Percentiles rank a stretch among this genome's conserved stretches.
These are phyloP conservation scores for Phytophthora pinifolia DNA, from an alignment of 352 stramenopile species.

Conservation along the genomic window DNA sequence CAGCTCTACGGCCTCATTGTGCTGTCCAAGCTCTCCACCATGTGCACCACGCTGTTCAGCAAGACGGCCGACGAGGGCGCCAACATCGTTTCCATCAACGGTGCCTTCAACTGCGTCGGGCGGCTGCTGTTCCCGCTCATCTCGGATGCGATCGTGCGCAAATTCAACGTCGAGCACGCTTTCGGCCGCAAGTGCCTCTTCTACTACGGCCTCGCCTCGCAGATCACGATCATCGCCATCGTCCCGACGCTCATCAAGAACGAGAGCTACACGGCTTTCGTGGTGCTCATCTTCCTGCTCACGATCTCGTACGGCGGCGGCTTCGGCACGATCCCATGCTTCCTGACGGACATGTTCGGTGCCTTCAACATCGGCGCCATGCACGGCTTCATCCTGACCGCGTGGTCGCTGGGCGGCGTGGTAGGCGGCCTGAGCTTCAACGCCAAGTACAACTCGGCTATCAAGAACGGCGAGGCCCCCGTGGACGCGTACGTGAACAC, in stretches of 20 bases:
- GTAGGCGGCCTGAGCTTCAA: constrained; percentile 76
- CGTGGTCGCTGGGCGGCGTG: constrained; percentile 73
- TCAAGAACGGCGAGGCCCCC: constrained; percentile 35
- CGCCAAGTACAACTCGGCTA: constrained; percentile 41
- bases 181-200: constrained; percentile 61
- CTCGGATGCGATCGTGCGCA: constrained; percentile 45
- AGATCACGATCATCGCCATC: constrained; percentile 66
- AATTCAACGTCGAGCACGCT: constrained; percentile 48
- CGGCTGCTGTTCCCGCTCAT: constrained; percentile 49
- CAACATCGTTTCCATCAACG: constrained; percentile 65
- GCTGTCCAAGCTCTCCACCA: constrained; percentile 60
- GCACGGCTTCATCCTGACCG: constrained; percentile 77
- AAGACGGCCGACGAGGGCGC: constrained; percentile 39
- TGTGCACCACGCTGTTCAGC: constrained; percentile 30
- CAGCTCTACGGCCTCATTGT: constrained; percentile 70
- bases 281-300: constrained; percentile 60
- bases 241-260: constrained; percentile 60
- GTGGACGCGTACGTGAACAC: constrained; percentile 67
- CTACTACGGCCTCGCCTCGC: constrained; percentile 57
- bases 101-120: constrained; percentile 58
- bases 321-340: constrained; percentile 74
- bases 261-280: constrained; percentile 57
- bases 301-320: constrained; percentile 72
- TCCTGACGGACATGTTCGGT: constrained; percentile 86
- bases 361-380: constrained; percentile 81